Evolutionary conservation across 371 early-diverging fungal species (phyloP).

Genomic region (Saksenaea oblongispora): DNA sequence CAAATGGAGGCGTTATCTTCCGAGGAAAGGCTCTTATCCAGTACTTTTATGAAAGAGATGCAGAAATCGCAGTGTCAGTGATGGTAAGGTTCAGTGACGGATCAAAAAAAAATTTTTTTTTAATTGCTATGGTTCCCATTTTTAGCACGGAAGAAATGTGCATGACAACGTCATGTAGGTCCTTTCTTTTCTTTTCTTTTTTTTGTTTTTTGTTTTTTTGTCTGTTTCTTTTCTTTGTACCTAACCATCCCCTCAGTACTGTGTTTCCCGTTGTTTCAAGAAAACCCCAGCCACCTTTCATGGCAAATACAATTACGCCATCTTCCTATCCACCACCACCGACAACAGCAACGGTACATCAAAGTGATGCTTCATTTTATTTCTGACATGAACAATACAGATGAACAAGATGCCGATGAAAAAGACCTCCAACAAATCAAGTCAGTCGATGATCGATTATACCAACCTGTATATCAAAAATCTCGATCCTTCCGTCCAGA

Average conservation of each 20-base stretch:
- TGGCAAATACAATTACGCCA: neutral
- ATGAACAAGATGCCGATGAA: neutral
- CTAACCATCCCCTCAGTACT: slow-evolving; percentile 3
- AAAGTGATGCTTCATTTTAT: too few species aligned
- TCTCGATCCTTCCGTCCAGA: slow-evolving; percentile 39
- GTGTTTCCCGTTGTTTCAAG: slow-evolving; percentile 23
- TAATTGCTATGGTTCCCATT: neutral
- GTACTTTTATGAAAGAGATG: slow-evolving; percentile 38
- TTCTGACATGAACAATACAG: neutral
- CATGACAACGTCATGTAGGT: slow-evolving; percentile 3
- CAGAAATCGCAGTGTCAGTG: slow-evolving; percentile 29
- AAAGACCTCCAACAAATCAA: slow-evolving; percentile 1
- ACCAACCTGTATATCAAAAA: slow-evolving; percentile 51
- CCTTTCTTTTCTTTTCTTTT: neutral
- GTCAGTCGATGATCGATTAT: slow-evolving; percentile 20
- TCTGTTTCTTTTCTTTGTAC: too few species aligned
- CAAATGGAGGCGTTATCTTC: slow-evolving; percentile 9
- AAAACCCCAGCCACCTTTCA: slow-evolving; percentile 7
- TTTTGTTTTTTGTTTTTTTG: neutral
- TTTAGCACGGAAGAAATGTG: neutral
- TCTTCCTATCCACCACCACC: neutral
- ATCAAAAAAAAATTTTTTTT: neutral
- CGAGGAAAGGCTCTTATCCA: slow-evolving; percentile 46
- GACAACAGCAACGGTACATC: neutral
- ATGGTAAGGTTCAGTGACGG: slow-evolving; percentile 35